Evolutionary conservation across 1,139 yeast species (phyloP).

Genomic region (Zygotorulaspora mrakii): DNA sequence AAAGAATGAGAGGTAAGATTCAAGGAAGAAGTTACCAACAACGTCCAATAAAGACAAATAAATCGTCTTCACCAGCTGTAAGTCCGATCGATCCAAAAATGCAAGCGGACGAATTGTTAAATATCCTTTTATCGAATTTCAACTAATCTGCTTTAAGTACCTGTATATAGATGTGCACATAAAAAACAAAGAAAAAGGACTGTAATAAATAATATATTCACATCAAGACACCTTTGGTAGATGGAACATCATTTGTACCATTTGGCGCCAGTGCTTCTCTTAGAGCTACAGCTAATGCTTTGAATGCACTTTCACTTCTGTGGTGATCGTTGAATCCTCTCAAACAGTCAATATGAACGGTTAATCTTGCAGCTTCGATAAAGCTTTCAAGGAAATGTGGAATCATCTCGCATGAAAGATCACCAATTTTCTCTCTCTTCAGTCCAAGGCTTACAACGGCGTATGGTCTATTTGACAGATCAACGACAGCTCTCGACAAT

Average conservation of each 20-base stretch:
- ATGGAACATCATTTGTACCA: conserved; percentile 88
- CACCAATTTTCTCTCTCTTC: conserved; percentile 90
- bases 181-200: conserved; percentile 6
- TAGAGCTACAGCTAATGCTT: conserved; percentile 89
- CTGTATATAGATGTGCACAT: too few species aligned
- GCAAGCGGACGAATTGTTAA: conserved; percentile 28
- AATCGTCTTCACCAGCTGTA: conserved; percentile 14
- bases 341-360: conserved; percentile 89
- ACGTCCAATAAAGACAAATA: conserved; percentile 15
- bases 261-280: conserved; percentile 79
- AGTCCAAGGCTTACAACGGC: conserved; percentile 87
- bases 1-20: conserved; percentile 19
- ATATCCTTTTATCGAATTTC: conserved; percentile 17
- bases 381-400: conserved; percentile 94
- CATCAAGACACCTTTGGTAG: conserved; percentile 86
- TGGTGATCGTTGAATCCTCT: conserved; percentile 96
- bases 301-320: conserved; percentile 92
- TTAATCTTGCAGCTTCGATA: conserved; percentile 86
- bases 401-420: conserved; percentile 89
- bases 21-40: conserved; percentile 21
- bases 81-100: conserved; percentile 18
- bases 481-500: conserved; percentile 88
- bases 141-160: conserved; percentile 18
- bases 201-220: conserved; percentile 20
- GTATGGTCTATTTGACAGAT: conserved; percentile 85